Evolutionary conservation across 176 grass and related monocot species (phyloP).

Genomic region (Oryza coarctata): DNA sequence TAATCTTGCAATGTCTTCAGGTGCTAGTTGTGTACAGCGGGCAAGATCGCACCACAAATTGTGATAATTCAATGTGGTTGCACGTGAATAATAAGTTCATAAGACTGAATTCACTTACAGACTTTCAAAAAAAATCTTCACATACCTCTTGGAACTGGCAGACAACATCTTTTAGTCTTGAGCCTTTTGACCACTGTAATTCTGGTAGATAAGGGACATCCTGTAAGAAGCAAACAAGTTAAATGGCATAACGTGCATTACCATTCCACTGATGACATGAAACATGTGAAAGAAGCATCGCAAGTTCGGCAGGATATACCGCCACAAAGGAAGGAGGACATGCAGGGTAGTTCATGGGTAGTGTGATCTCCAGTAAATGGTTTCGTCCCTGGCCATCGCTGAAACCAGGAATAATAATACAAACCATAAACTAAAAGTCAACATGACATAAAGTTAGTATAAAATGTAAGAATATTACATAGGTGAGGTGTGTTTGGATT

Average conservation of each 20-base stretch:
- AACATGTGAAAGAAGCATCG: background rate
- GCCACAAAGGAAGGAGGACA: conserved; percentile 49
- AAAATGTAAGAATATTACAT: background rate
- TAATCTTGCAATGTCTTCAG: conserved; percentile 65
- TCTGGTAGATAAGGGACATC: conserved; percentile 60
- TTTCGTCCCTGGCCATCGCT: conserved; percentile 63
- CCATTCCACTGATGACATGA: too few species aligned
- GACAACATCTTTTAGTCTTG: conserved; percentile 65
- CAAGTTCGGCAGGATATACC: conserved; percentile 22
- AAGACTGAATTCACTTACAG: background rate
- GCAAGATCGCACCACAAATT: conserved; percentile 7
- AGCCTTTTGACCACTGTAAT: conserved; percentile 61
- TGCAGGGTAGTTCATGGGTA: conserved; percentile 62
- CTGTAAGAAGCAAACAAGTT: conserved; percentile 25
- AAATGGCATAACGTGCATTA: background rate
- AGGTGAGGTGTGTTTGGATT: background rate
- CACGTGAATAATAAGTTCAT: background rate
- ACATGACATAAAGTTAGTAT: background rate
- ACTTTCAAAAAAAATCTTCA: background rate
- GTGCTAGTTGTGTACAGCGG: conserved; percentile 45
- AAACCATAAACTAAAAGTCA: background rate
- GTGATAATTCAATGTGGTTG: background rate
- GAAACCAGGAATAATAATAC: background rate
- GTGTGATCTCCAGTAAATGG: conserved; percentile 63
- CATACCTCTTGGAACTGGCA: conserved; percentile 58